A percentile compares a stretch with the other conserved stretches of the same genome.
phyloP scores from a whole-genome alignment of 108 stramenopile species.

The Cylindrotheca fusiformis region DNA sequence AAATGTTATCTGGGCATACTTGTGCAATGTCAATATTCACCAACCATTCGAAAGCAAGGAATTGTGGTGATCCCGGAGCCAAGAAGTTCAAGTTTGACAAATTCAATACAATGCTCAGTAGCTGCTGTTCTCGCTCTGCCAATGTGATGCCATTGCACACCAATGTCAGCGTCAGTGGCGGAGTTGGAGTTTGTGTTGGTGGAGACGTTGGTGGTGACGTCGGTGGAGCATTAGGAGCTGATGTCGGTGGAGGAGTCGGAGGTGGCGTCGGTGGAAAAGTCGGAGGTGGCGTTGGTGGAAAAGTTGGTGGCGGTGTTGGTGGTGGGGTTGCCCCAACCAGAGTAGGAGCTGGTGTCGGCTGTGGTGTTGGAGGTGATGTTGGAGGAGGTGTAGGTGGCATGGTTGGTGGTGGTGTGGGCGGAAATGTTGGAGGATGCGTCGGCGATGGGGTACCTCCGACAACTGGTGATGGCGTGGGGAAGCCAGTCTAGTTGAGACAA shows the following conservation, averaged over 20 bases:
- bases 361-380: conserved; percentile 2
- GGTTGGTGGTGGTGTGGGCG: not conserved
- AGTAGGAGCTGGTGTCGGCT: conserved; percentile 3
- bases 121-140: conserved; percentile 4
- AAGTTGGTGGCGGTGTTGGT: not conserved
- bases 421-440: not conserved
- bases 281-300: not conserved
- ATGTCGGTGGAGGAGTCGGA: conserved; percentile 3
- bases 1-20: conserved; percentile 45
- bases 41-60: conserved; percentile 57
- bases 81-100: conserved; percentile 6
- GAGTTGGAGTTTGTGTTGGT: not conserved
- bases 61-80: conserved; percentile 37
- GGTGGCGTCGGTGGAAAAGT: not conserved
- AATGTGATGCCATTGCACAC: conserved; percentile 20
- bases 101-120: conserved; percentile 6
- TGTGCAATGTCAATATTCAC: conserved; percentile 37
- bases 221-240: not conserved
- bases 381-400: not conserved
- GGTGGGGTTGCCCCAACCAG: not conserved
- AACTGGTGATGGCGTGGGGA: not conserved
- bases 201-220: not conserved
- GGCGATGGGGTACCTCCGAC: not conserved
- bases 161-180: not conserved
- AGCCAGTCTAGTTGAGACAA: not conserved